Conservation (phyloP, 2,329 filamentous ascomycete species). For the Pseudonectria buxi region DNA sequence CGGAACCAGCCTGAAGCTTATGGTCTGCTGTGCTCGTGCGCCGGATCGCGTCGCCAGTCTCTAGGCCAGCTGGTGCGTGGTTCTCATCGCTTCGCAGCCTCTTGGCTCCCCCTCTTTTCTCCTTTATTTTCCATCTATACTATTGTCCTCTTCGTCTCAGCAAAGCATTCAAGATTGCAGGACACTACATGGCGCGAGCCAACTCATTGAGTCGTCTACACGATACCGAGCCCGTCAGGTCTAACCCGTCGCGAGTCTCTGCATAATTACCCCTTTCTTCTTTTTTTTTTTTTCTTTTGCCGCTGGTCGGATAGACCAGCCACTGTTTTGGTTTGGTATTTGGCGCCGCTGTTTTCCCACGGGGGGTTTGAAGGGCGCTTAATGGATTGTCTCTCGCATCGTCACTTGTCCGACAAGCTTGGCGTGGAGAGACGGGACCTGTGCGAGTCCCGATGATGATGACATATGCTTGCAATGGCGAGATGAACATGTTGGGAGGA, state of each 20-base stretch:
- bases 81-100: neutral
- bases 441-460: no score
- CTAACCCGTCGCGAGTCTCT: no score
- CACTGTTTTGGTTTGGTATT: slow-evolving; percentile 24
- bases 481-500: neutral
- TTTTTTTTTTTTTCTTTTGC: slow-evolving; percentile 8
- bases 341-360: slow-evolving; percentile 4
- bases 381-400: no score
- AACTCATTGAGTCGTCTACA: no score
- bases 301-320: slow-evolving; percentile 23
- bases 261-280: neutral
- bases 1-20: slow-evolving; percentile 79
- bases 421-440: no score
- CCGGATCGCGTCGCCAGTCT: slow-evolving; percentile 52
- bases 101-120: neutral
- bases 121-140: neutral
- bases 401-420: no score
- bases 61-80: slow-evolving; percentile 18
- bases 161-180: no score
- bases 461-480: neutral
- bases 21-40: slow-evolving; percentile 86
- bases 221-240: no score
- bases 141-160: no score
- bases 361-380: neutral
- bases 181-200: no score